Evolutionary conservation across 129 eudicot species (phyloP), one percentile per base, ranked within the genome.

Genomic region (Escallonia rubra): DNA sequence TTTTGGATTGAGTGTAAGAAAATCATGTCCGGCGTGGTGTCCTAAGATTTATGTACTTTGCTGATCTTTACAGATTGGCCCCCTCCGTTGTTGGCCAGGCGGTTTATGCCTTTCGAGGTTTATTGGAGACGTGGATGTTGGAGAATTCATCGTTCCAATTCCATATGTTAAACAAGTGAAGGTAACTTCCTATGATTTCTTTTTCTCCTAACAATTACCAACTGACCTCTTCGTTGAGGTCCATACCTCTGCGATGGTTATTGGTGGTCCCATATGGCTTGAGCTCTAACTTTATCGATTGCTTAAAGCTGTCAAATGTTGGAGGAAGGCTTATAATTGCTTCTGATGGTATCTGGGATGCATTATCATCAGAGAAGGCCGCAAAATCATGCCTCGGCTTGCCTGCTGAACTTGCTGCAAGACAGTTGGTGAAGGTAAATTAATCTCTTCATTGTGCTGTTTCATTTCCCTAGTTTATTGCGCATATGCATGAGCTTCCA

Each of bases 31-130:
- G 34, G 34, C 1, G 34, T 23, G 34, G 34, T 56, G 9, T 23
- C 10, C 2, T 43, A 55, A 40, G 45, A 11, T 41, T 72, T 69
- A 40, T 15, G 61, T 39, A 52, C 73, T 42, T 61, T 73, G 43
- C 44, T 48, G 13, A 42, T 5, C 10, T 75, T 54, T 45, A 59
- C 83, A 92, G 98, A 74, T 92, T 71, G 98, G 98, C 56, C 98
- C 98, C 15, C 91, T 92, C 16, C 91, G 98, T 64, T 92, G 96
- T 79, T 92, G 98, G 98, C 98, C 98, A 61, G 98, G 98, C 42
- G 98, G 98, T 14, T 88, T 92, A 72, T 92, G 98, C 82, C 98
- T 92, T 78, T 92, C 98, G 4, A 74, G 98, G 68, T 92, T 96
- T 45, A 92, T 92, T 13, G 98, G 98, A 3, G 98, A 92, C 77